Base-by-base conservation (phyloP, 331 rosid genomes). In the Pyracantha coccinea region DNA sequence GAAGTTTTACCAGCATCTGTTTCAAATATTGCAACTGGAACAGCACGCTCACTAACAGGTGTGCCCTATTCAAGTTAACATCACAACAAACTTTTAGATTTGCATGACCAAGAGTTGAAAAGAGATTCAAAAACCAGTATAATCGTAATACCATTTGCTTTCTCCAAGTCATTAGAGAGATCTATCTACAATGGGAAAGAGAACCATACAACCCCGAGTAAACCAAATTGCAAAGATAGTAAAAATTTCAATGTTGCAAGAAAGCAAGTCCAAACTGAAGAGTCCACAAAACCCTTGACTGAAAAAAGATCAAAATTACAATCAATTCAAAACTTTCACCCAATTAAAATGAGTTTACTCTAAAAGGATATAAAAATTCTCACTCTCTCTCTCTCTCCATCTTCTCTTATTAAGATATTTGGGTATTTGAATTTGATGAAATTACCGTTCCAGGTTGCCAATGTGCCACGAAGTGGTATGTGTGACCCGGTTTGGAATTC, bases 41-140 rank as follows among this genome's bases (percentile, higher is more conserved):
- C 87, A 85, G 99, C 99, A 78, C 99, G 99, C 88, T 90, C 99
- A n/a, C 99, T 94, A 69, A 94, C 99, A 77, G 99, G 96, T 63
- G 97, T 87, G 75, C 99, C 99, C 99, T 94, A 80, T 72, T 83
- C 82, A 74, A 75, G 80, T 76, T 69, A 38, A 62, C 44, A 50
- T 66, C 41, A 59, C 4, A 68, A 75, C 23, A 85, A 63, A 61
- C 16, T 16, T 23, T 53, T 15, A 58, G 58, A 28, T 53, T 69
- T 16, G 28, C 25, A 73, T 38, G 27, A 73, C 8, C 44, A 27
- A 11, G 8, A 58, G 41, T 38, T 59, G 68, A 24, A n/a, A 59
- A 27, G 68, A 72, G 41, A 59, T 60, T 58, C 25, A 58, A 60
- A 41, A 59, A 10, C 55, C 27, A 23, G 2, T 59, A 23, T 7